Base-by-base conservation (phyloP, 2,329 filamentous ascomycete genomes). In the Rhytidhysteron rufulum region DNA sequence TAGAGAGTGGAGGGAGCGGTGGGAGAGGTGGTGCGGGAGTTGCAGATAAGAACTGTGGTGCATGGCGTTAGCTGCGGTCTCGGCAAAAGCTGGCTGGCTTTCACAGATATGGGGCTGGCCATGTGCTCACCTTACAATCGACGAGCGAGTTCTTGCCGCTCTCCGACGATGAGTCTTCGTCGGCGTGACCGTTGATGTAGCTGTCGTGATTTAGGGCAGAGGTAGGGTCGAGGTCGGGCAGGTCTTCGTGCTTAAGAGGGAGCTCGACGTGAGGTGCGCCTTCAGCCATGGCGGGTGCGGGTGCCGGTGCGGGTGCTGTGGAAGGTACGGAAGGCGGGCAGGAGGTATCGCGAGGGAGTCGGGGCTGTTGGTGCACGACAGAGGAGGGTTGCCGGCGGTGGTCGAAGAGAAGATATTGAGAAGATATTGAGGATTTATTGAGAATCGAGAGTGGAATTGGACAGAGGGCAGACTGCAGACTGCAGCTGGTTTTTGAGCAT, bases 81-180 rank as follows among this genome's bases (percentile, higher is more conserved):
- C 58, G 57, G 59, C 55, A 62, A 49, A 39, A 37, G 34, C 25
- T 44, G 52, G 52, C 47, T 51, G 48, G 51, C 49, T 41, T 45
- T 47, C 42, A 40, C 27, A 49, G 48, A 53, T 47, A 62, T n/a
- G n/a, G n/a, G n/a, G n/a, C n/a, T n/a, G n/a, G n/a, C n/a, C n/a
- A n/a, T n/a, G n/a, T n/a, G n/a, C 69, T 44, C 57, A 71, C 69
- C 69, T 71, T 58, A 72, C 69, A 63, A 52, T 62, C 59, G 35
- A 66, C 36, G 42, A 69, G 51, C 44, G 53, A 57, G 57, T 65
- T 58, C 54, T 66, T 64, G 38, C 58, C 49, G 43, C 56, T 56
- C 49, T 57, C 50, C 25, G 41, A 13, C 15, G 33, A 44, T 7
- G 57, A 50, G 41, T 53, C 54, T 31, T 19, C 33, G 48, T 36